Evolutionary conservation across 345 rosid genomes (phyloP).

Genomic region (Pistacia integerrima): DNA sequence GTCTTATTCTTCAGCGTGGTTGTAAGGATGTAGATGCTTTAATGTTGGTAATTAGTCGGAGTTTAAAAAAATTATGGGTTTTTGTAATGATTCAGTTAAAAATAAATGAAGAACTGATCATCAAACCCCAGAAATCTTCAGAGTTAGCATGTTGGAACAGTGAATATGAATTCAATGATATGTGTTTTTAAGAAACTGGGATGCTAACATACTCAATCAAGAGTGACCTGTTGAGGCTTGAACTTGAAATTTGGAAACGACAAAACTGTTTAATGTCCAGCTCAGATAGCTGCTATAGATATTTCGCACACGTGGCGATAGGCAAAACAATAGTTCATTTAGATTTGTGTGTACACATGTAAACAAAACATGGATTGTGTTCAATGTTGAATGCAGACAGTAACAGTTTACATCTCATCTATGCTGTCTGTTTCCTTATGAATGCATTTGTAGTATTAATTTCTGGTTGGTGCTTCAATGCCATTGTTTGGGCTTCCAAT

Average conservation of each 20-base stretch:
- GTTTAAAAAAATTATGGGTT: background rate
- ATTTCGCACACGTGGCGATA: background rate
- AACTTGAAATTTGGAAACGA: background rate
- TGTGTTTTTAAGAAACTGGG: constrained; percentile 3
- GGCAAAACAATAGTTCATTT: background rate
- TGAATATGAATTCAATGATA: background rate
- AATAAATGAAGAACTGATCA: background rate
- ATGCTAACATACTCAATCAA: background rate
- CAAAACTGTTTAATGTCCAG: background rate
- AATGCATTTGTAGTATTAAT: background rate
- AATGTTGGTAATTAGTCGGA: too few relatives aligned
- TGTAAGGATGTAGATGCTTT: too few relatives aligned
- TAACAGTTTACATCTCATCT: background rate
- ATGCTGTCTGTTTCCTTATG: constrained; percentile 5
- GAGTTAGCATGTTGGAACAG: background rate
- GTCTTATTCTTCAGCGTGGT: too few relatives aligned
- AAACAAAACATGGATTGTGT: background rate
- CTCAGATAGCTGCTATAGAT: background rate
- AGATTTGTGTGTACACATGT: background rate
- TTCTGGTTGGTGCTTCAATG: background rate
- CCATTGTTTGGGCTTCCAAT: background rate
- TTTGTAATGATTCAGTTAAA: background rate
- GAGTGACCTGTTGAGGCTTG: background rate
- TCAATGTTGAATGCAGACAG: background rate
- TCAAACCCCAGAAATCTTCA: background rate